phyloP scores from a whole-genome alignment of 345 rosid genomes.

The Diplotaxis tenuifolia region DNA sequence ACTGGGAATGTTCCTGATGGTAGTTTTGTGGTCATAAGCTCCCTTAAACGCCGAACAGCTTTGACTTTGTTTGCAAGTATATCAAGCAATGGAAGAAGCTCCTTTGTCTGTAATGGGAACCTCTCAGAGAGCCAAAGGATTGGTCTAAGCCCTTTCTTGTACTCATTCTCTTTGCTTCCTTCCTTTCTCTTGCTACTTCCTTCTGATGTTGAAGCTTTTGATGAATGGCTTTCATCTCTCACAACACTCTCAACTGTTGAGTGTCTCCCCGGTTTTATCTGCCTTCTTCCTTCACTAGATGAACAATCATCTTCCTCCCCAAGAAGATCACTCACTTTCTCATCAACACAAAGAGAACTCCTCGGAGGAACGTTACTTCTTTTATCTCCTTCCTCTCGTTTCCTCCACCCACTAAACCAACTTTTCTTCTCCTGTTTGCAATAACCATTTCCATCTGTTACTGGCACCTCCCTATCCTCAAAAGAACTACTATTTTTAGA shows the following conservation, averaged over 20 bases:
- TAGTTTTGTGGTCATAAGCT: constrained; percentile 90
- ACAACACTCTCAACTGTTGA: constrained; percentile 64
- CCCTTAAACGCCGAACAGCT: constrained; percentile 95
- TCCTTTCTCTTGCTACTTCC: constrained; percentile 58
- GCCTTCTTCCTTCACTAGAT: constrained; percentile 40
- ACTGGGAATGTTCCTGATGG: constrained; percentile 96
- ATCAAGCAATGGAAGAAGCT: constrained; percentile 93
- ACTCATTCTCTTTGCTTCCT: constrained; percentile 74
- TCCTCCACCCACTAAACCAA: constrained; percentile 99
- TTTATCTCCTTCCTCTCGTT: constrained; percentile 63
- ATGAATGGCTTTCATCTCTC: constrained; percentile 51
- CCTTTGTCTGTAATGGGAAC: constrained; percentile 92
- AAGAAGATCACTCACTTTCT: constrained; percentile 82
- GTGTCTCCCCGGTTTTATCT: constrained; percentile 77
- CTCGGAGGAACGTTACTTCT: constrained; percentile 68
- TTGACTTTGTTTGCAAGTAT: constrained; percentile 98
- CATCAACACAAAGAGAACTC: constrained; percentile 81
- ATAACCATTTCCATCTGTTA: constrained; percentile 54
- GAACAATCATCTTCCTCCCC: constrained; percentile 49
- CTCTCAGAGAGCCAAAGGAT: constrained; percentile 91
- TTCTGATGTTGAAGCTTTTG: constrained; percentile 49
- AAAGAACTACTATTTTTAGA: constrained; percentile 44
- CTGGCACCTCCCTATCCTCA: constrained; percentile 76
- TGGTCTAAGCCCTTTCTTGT: constrained; percentile 95
- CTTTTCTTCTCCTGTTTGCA: constrained; percentile 90